These are phyloP conservation scores for Amoebophrya sp. DNA, from an alignment of 169 alveolate species.

Conservation along the genomic window DNA sequence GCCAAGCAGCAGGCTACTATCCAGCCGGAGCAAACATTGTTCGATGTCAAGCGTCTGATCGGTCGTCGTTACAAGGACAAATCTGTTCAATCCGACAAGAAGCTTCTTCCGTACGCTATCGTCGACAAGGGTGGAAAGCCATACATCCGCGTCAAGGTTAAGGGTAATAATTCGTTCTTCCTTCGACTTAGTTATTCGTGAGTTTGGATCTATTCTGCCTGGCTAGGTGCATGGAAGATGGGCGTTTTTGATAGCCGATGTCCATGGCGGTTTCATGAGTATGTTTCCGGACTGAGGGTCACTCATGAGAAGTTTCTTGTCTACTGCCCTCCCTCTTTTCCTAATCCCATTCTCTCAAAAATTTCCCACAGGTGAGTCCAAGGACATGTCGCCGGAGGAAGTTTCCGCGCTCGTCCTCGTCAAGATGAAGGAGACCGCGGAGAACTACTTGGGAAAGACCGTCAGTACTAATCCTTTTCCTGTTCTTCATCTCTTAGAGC, in stretches of 20 bases:
- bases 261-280: no score
- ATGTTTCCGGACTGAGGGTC: no score
- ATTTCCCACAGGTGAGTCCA: constrained; percentile 59
- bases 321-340: no score
- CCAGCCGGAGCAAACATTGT: constrained; percentile 86
- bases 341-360: no score
- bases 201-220: no score
- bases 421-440: constrained; percentile 94
- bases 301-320: no score
- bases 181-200: no score
- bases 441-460: constrained; percentile 77
- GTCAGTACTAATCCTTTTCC: no score
- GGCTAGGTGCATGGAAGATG: no score
- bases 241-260: no score
- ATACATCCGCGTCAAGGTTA: constrained; percentile 69
- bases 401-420: constrained; percentile 87
- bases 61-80: constrained; percentile 88
- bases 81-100: constrained; percentile 83
- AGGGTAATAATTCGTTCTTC: constrained; percentile 68
- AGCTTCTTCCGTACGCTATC: constrained; percentile 83
- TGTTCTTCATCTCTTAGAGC: no score
- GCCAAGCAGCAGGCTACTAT: constrained; percentile 90
- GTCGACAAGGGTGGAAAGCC: constrained; percentile 68
- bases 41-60: constrained; percentile 90
- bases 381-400: constrained; percentile 88